A percentile compares a stretch with the other conserved stretches of the same genome.
Conservation (phyloP, 305 asterid genomes). For the Fraxinus dipetala region DNA sequence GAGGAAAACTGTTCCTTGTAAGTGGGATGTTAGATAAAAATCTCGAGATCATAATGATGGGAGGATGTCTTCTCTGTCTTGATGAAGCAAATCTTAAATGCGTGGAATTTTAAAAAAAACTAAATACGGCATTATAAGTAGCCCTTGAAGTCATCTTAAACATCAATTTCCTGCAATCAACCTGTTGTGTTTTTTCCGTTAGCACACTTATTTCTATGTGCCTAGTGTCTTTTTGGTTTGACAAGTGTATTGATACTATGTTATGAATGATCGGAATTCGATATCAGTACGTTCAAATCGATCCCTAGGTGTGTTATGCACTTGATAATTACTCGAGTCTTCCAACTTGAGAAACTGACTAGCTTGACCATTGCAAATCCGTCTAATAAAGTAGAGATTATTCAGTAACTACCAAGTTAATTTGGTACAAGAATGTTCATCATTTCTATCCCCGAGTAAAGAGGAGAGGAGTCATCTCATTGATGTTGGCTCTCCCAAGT, state of each 20-base stretch:
- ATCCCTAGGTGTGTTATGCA: neutral
- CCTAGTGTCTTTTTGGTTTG: neutral
- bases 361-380: neutral
- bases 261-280: neutral
- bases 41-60: neutral
- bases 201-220: neutral
- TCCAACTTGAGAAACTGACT: neutral
- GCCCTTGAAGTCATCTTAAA: neutral
- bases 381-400: neutral
- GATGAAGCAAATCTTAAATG: neutral
- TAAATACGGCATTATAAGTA: too few relatives aligned
- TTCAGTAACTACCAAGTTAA: neutral
- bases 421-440: neutral
- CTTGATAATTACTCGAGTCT: neutral
- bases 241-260: neutral
- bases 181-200: neutral
- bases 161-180: neutral
- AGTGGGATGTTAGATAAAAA: neutral
- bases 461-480: neutral
- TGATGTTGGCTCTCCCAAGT: neutral
- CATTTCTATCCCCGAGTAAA: neutral
- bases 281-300: neutral
- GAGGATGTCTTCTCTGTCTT: neutral
- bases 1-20: neutral
- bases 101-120: neutral